phyloP scores from a whole-genome alignment of 257 asterid species.

The Voacanga thouarsii region DNA sequence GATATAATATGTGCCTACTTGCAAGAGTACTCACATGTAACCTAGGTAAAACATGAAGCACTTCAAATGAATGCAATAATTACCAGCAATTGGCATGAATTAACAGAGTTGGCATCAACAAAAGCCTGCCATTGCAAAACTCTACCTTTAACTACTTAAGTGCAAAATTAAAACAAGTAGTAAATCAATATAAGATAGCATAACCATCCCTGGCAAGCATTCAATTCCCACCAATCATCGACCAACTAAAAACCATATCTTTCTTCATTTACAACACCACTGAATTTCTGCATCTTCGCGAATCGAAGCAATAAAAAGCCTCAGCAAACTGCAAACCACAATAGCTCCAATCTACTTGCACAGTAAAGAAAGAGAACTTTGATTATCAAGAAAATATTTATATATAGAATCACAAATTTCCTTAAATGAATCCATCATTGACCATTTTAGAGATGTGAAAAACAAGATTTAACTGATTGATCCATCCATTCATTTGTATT shows the following conservation, averaged over 20 bases:
- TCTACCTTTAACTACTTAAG: neutral
- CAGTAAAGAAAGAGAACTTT: neutral
- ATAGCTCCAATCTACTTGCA: neutral
- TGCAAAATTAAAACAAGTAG: too few relatives aligned
- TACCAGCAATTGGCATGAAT: neutral
- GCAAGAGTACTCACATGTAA: too few relatives aligned
- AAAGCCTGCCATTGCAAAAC: neutral
- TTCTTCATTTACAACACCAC: too few relatives aligned
- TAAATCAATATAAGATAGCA: neutral
- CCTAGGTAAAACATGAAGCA: too few relatives aligned
- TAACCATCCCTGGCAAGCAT: too few relatives aligned
- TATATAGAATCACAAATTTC: neutral
- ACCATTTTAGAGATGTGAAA: neutral
- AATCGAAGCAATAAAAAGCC: too few relatives aligned
- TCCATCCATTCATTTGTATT: constrained; percentile 22
- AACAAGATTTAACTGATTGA: constrained; percentile 7
- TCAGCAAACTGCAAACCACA: too few relatives aligned
- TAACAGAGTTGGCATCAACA: too few relatives aligned
- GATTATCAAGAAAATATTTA: neutral
- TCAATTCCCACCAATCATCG: too few relatives aligned
- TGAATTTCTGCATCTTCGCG: too few relatives aligned
- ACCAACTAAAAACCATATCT: too few relatives aligned
- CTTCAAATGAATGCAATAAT: neutral
- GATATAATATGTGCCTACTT: too few relatives aligned
- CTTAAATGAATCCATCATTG: neutral